Conservation (phyloP, 306 rosid genomes). For the Fragaria ananassa region DNA sequence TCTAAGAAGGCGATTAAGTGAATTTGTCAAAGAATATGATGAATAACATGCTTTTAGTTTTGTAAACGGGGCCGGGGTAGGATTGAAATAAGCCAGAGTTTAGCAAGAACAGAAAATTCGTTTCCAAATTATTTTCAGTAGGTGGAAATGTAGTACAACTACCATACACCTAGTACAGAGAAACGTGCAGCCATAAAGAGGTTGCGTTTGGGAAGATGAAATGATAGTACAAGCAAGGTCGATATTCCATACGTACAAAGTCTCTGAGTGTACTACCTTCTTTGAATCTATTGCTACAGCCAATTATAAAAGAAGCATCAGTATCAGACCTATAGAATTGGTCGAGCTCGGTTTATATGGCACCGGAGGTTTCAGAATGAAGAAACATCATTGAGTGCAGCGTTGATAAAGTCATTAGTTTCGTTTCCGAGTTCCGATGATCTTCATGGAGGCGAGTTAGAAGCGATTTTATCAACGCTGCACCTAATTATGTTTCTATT, state of each 20-base stretch:
- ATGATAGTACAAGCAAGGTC: constrained; percentile 7
- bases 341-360: not conserved
- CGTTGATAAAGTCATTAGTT: constrained; percentile 61
- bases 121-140: not conserved
- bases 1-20: too few species aligned
- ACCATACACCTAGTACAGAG: constrained; percentile 1
- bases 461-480: constrained; percentile 41
- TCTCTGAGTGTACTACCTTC: not conserved
- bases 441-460: not conserved
- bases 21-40: not conserved
- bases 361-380: constrained; percentile 30
- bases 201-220: not conserved
- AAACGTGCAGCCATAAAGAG: not conserved
- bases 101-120: not conserved
- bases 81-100: not conserved
- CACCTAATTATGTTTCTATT: constrained; percentile 64
- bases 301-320: not conserved
- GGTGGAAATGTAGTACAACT: constrained; percentile 2
- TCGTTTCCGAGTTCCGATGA: not conserved
- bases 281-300: constrained; percentile 3
- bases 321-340: not conserved
- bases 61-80: not conserved
- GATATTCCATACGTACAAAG: not conserved
- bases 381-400: constrained; percentile 96
- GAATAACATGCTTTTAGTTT: not conserved